Evolutionary conservation across 257 asterid species (phyloP).

Genomic region (Linaria vulgaris): DNA sequence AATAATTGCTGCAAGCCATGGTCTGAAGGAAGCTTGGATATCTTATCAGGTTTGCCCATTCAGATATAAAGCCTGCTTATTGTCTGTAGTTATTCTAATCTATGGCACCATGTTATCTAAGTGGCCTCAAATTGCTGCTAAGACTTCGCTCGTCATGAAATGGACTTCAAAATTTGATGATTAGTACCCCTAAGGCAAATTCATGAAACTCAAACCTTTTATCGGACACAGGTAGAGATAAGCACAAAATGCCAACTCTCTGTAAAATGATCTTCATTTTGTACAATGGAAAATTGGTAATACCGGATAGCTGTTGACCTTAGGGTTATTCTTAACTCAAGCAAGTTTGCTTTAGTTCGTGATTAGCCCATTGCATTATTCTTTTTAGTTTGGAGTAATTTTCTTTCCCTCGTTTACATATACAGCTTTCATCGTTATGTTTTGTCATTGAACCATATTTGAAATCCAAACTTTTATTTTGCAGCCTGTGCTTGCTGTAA

Average conservation of each 20-base stretch:
- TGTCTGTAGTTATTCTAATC: neutral
- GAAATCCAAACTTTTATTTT: slow-evolving; percentile 11
- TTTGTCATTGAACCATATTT: slow-evolving; percentile 8
- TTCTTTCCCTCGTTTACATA: slow-evolving; percentile 4
- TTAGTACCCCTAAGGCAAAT: slow-evolving; percentile 2
- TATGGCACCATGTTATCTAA: neutral
- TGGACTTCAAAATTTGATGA: neutral
- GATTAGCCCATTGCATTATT: neutral
- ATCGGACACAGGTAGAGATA: neutral
- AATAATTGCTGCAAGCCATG: slow-evolving; percentile 90
- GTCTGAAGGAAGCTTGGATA: slow-evolving; percentile 97
- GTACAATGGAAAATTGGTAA: slow-evolving; percentile 13
- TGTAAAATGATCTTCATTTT: neutral
- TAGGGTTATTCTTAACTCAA: neutral
- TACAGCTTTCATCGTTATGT: neutral
- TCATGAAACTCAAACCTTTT: neutral
- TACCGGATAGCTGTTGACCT: neutral
- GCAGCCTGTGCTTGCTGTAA: slow-evolving; percentile 97
- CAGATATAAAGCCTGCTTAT: slow-evolving; percentile 15
- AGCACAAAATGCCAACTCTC: neutral
- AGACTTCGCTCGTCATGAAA: no score
- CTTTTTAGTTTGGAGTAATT: slow-evolving; percentile 14
- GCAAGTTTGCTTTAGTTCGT: slow-evolving; percentile 2
- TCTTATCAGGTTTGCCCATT: slow-evolving; percentile 68
- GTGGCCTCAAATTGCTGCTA: neutral